Percentiles rank a stretch among this genome's conserved stretches.
Conservation (phyloP, 257 asterid species). For the Capsicum chinense region DNA sequence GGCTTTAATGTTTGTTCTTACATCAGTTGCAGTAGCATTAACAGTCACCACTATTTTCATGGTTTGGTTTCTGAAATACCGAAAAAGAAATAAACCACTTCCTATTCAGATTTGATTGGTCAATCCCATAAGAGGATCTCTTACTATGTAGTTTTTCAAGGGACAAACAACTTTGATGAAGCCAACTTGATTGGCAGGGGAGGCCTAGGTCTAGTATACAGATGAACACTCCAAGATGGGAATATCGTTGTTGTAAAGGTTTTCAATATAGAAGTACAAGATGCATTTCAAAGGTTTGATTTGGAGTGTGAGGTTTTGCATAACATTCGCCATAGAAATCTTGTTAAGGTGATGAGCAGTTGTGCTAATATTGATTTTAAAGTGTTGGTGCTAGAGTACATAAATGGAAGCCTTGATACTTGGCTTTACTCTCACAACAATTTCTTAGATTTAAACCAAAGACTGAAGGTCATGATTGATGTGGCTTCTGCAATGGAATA, state of each 20-base stretch:
- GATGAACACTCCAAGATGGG: neutral
- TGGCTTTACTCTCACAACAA: constrained; percentile 32
- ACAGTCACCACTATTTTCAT: neutral
- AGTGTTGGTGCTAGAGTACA: constrained; percentile 29
- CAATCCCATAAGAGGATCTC: constrained; percentile 20
- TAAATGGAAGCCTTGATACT: constrained; percentile 24
- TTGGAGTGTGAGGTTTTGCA: constrained; percentile 30
- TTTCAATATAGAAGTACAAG: constrained; percentile 25
- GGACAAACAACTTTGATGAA: constrained; percentile 30
- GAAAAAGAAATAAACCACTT: neutral
- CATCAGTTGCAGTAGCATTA: neutral
- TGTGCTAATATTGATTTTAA: constrained; percentile 29
- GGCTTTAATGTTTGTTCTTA: neutral
- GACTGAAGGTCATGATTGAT: constrained; percentile 29
- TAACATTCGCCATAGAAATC: constrained; percentile 33
- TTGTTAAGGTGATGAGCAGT: constrained; percentile 28
- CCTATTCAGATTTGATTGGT: neutral
- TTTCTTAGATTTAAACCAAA: neutral
- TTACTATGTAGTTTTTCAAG: constrained; percentile 28
- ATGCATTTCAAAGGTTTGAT: constrained; percentile 19
- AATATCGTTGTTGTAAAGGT: constrained; percentile 24
- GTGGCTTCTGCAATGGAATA: constrained; percentile 30
- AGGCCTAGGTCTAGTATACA: constrained; percentile 25
- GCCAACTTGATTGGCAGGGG: constrained; percentile 32
- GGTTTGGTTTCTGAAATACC: neutral